Evolutionary conservation across 805 yeast species (phyloP).

Genomic region (Kodamaea neixiangensis): DNA sequence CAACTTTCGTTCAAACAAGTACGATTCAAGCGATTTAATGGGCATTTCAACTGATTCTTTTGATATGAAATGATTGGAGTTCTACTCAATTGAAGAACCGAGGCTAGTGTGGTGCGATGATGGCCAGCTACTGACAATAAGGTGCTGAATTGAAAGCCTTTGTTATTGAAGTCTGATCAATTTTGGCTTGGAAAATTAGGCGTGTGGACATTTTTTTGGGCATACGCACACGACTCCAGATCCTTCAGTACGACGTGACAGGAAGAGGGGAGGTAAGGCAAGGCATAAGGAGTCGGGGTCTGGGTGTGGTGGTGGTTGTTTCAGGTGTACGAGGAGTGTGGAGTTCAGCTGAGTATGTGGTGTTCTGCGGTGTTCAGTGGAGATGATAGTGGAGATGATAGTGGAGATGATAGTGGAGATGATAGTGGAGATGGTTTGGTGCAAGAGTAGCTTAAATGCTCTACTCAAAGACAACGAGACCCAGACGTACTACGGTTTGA

Average conservation of each 20-base stretch:
- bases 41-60: slow-evolving; percentile 31
- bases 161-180: background rate
- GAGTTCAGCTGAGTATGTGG: no score
- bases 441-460: no score
- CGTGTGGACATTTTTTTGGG: background rate
- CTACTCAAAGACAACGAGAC: no score
- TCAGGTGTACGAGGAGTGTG: no score
- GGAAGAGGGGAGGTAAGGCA: background rate
- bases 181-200: background rate
- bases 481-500: no score
- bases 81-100: background rate
- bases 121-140: background rate
- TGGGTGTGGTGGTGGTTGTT: no score
- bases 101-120: background rate
- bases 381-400: no score
- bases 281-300: no score
- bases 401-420: no score
- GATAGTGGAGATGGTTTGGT: no score
- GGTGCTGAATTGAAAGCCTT: background rate
- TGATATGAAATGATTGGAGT: background rate
- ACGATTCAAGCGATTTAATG: slow-evolving; percentile 61
- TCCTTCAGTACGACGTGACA: background rate
- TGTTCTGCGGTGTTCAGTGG: no score
- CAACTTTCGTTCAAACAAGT: slow-evolving; percentile 65
- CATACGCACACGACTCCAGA: background rate